These are phyloP conservation scores for Diaporthe capsici DNA, from an alignment of 2,329 filamentous ascomycete species.

Conservation along the genomic window DNA sequence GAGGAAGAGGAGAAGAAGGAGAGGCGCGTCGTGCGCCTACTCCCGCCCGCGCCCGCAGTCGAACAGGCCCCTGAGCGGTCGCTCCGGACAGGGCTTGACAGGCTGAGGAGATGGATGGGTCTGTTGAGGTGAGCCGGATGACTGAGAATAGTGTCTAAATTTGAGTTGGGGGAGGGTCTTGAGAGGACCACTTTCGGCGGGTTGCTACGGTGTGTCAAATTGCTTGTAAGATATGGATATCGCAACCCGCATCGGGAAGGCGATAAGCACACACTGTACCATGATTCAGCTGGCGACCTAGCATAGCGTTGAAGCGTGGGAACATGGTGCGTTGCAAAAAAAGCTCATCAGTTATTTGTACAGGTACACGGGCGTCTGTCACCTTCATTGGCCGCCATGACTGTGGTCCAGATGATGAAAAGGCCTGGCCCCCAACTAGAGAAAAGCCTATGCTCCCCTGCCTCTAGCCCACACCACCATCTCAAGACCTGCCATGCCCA, in stretches of 20 bases:
- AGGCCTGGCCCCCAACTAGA: neutral
- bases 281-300: neutral
- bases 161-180: neutral
- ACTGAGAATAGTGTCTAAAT: neutral
- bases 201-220: neutral
- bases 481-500: slow-evolving; percentile 10
- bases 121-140: neutral
- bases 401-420: neutral
- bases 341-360: slow-evolving; percentile 42
- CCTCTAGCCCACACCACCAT: neutral
- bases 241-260: neutral
- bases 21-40: neutral
- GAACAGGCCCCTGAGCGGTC: neutral
- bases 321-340: neutral
- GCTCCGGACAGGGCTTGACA: neutral
- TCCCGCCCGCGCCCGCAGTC: neutral
- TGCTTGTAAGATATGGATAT: slow-evolving; percentile 19
- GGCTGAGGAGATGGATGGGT: slow-evolving; percentile 16
- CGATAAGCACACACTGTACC: neutral
- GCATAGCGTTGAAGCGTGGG: neutral
- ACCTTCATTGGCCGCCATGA: slow-evolving; percentile 9
- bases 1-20: neutral
- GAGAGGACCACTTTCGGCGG: neutral
- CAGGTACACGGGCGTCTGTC: slow-evolving; percentile 45
- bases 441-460: neutral